Evolutionary conservation across 73 alveolate species (phyloP).

Genomic region (Halteria grandinella): DNA sequence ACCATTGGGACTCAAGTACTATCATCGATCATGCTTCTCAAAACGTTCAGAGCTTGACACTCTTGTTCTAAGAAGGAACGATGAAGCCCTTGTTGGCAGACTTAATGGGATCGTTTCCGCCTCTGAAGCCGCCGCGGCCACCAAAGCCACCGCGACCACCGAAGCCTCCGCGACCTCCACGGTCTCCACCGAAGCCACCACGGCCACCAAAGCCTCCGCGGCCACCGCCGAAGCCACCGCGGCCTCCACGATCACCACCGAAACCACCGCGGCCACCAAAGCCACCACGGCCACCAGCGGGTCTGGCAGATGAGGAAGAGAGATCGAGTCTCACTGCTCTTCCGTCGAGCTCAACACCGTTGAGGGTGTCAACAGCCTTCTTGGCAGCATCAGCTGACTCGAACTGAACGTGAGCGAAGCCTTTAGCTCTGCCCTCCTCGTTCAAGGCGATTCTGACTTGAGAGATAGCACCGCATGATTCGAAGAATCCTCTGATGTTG

Average conservation of each 20-base stretch:
- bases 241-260: constrained; percentile 77
- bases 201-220: constrained; percentile 78
- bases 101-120: constrained; percentile 7
- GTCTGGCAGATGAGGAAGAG: constrained; percentile 65
- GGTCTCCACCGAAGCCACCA: constrained; percentile 71
- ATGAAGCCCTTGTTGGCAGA: constrained; percentile 39
- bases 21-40: too few species aligned
- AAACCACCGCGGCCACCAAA: constrained; percentile 77
- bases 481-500: constrained; percentile 82
- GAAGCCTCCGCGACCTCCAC: constrained; percentile 57
- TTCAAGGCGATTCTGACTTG: constrained; percentile 90
- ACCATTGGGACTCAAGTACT: too few species aligned
- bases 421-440: constrained; percentile 91
- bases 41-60: neutral
- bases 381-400: constrained; percentile 78
- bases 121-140: constrained; percentile 50
- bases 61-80: constrained; percentile 1
- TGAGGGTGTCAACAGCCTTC: constrained; percentile 78
- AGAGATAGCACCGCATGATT: constrained; percentile 87
- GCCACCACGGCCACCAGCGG: constrained; percentile 48
- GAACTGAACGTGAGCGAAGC: constrained; percentile 93
- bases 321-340: constrained; percentile 84
- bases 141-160: constrained; percentile 62
- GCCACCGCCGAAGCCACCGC: constrained; percentile 69
- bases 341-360: constrained; percentile 82